Conservation (phyloP, 2,329 filamentous ascomycete species). For the Venturia effusa region DNA sequence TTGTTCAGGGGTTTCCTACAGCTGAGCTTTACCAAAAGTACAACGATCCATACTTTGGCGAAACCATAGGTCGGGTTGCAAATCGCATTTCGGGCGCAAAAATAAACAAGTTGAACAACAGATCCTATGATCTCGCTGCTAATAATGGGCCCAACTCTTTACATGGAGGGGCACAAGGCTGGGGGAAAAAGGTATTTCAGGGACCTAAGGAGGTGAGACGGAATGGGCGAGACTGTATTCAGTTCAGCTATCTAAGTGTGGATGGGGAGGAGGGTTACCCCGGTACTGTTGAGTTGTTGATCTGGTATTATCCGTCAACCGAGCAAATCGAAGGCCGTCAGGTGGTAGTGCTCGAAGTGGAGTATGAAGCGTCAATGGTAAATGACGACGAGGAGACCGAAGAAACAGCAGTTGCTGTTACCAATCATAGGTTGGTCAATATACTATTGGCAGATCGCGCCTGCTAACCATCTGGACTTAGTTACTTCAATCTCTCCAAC, state of each 20-base stretch:
- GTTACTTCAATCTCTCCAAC: slow-evolving; percentile 59
- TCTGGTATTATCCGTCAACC: slow-evolving; percentile 68
- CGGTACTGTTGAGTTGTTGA: slow-evolving; percentile 65
- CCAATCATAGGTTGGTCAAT: slow-evolving; percentile 72
- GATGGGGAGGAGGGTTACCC: slow-evolving; percentile 88
- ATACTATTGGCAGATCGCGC: slow-evolving; percentile 2
- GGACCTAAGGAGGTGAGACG: slow-evolving; percentile 50
- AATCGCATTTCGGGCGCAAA: slow-evolving; percentile 69
- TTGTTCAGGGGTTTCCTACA: slow-evolving; percentile 76
- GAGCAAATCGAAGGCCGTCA: slow-evolving; percentile 51
- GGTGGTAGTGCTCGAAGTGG: slow-evolving; percentile 65
- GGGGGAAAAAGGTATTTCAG: slow-evolving; percentile 70
- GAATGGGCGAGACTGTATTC: slow-evolving; percentile 33
- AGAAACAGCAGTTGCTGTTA: slow-evolving; percentile 89
- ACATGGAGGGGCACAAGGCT: slow-evolving; percentile 50
- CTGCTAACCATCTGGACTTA: slow-evolving; percentile 19
- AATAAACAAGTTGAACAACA: slow-evolving; percentile 61
- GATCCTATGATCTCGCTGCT: slow-evolving; percentile 55
- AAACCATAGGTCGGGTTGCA: slow-evolving; percentile 75
- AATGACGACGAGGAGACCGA: slow-evolving; percentile 53
- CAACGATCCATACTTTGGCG: slow-evolving; percentile 77
- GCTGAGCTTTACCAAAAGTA: slow-evolving; percentile 63
- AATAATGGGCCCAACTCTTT: slow-evolving; percentile 69
- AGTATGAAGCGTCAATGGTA: slow-evolving; percentile 79
- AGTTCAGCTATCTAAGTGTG: slow-evolving; percentile 48